Evolutionary conservation across 148 eudicot species (phyloP).

Genomic region (Silene uniflora): DNA sequence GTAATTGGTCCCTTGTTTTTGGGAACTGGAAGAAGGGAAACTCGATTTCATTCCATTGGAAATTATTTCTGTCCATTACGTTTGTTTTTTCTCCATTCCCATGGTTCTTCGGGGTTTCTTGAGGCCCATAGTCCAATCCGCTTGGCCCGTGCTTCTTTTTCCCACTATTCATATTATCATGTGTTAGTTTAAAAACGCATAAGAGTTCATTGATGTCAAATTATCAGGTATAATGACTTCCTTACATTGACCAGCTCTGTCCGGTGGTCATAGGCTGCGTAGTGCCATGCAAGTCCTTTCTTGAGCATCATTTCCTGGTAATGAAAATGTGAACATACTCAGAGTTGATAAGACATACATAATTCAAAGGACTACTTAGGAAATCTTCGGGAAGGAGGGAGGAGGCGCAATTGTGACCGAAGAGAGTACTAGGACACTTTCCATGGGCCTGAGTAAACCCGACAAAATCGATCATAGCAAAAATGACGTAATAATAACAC

Average conservation of each 20-base stretch:
- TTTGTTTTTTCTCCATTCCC: constrained; percentile 78
- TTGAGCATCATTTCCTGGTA: constrained; percentile 76
- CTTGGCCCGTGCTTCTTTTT: constrained; percentile 72
- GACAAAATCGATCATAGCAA: not conserved
- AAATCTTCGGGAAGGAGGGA: not conserved
- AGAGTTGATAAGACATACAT: not conserved
- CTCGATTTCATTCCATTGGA: constrained; percentile 5
- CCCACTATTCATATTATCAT: constrained; percentile 53
- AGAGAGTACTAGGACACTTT: constrained; percentile 1
- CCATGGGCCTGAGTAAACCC: not conserved
- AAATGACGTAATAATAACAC: not conserved
- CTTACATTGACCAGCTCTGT: constrained; percentile 79
- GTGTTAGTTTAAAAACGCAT: not conserved
- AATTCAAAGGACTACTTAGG: not conserved
- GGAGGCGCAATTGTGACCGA: not conserved
- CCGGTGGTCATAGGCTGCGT: constrained; percentile 70
- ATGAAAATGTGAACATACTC: too few species aligned
- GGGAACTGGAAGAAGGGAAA: not conserved
- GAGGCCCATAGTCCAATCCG: constrained; percentile 78
- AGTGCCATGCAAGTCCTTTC: constrained; percentile 97
- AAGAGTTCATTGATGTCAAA: constrained; percentile 1
- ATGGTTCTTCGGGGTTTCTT: constrained; percentile 82
- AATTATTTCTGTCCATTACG: constrained; percentile 39
- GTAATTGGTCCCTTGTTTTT: not conserved
- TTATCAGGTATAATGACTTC: constrained; percentile 1